Base-by-base conservation (phyloP, 768 basidiomycete species). In the Lactifluus piperatus region DNA sequence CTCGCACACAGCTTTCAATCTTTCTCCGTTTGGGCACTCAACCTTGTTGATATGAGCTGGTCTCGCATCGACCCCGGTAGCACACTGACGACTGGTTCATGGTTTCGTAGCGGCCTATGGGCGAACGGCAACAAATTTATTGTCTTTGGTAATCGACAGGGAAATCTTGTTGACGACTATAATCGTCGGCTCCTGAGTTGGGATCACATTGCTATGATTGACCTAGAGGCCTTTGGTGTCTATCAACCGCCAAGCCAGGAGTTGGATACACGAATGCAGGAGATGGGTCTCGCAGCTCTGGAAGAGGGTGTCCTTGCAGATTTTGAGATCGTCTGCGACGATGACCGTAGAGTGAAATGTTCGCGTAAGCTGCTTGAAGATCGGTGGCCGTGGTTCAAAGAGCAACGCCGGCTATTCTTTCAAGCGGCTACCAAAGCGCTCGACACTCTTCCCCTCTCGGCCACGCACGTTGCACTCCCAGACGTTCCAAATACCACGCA, bases 1-100 rank as follows among this genome's bases (percentile, higher is more conserved):
- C 86, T 99, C 58, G 92, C 94, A 0, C 90, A 94, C 68, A 86
- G 88, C 43, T 91, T 90, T 65, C 94, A 95, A 68, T 91, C 91
- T 27, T 99, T 94, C 71, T 94, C 93, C 10, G 88, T 98, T 58
- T 99, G 94, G 94, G 89, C 91, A 1, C 83, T 99, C 46, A 89
- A 99, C 70, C 79, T 98, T 26, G 72, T 80, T 50, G 79, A 77
- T 58, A 88, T 92, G 83, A 80, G 81, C 29, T 93, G 94, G 92
- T 81, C 86, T 41, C 84, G 90, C 39, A 86, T 94, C 32, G 93
- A 94, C 68, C 86, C 91, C 0, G 93, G 92, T 14, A 86, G 86
- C 65, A 86, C 89, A 0, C 81, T 98, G 22, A 79, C 85, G 51
- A 80, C 81, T 43, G 95, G 97, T 14, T 95, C 92, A 9, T 98